Evolutionary conservation across 1,284 basidiomycete species (phyloP), one percentile per base, ranked within the genome.

Genomic region (Fomitopsis betulina): DNA sequence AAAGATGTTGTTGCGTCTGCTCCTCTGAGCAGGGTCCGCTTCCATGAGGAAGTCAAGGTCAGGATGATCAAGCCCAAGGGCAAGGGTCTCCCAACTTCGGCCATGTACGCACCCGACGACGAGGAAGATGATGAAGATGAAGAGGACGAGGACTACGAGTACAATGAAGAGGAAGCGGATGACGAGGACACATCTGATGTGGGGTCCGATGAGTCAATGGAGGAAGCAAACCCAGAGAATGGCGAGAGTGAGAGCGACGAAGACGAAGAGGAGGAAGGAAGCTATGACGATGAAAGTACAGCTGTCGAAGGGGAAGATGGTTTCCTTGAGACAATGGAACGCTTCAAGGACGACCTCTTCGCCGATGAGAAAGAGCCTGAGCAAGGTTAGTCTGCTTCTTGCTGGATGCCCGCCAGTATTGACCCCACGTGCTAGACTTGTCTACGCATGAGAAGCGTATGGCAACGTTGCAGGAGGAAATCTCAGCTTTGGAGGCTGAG

Each of bases 21-120:
- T 10, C 59, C 68, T 42, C 62, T 69, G 30, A 67, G 77, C 43
- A 78, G 76, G 59, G 91, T 95, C 8, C 85, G 89, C 27, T 95
- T 95, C 70, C 81, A 88, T 68, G 89, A 93, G 21, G 80, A 88
- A 67, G 93, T 95, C 32, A 79, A 85, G 54, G 88, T 94, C 39
- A 92, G 86, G 72, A 88, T 83, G 43, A 90, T 93, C 66, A 85
- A 84, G 67, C 75, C 85, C 2, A 83, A 82, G 42, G 87, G 89
- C 49, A 85, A 82, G 69, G 82, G 79, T 52, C 72, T 80, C 47
- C 81, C 84, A 2, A 65, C 85, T 23, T 76, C 74, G 5, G 62
- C 70, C 21, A 62, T 70, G 55, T 70, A 72, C 50, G 73, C 70
- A 17, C 73, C 70, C 10, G 72, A 79, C 12, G 68, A 67, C 3